Conservation (phyloP, 495 filamentous ascomycete species). For the Poronia punctata region DNA sequence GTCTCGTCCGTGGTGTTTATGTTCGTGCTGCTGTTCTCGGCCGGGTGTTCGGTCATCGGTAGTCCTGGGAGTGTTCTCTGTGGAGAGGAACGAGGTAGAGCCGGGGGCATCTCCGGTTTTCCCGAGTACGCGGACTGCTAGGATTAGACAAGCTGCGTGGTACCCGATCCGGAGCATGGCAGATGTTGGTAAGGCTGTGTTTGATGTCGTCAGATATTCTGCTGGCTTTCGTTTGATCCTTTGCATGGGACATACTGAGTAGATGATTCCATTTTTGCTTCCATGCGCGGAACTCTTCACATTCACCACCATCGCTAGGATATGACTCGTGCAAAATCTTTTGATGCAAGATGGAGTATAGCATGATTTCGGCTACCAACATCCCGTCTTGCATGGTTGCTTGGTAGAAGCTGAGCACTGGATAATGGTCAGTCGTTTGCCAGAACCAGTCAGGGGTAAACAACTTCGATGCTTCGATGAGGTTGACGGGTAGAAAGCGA, state of each 20-base stretch:
- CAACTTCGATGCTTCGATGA: too few relatives aligned
- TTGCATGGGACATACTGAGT: conserved; percentile 7
- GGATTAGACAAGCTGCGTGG: conserved; percentile 21
- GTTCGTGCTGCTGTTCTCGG: conserved; percentile 3
- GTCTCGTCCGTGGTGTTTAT: conserved; percentile 1
- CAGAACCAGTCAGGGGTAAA: too few relatives aligned
- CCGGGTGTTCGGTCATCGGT: conserved; percentile 1
- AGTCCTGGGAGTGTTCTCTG: not conserved
- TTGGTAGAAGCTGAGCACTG: conserved; percentile 24
- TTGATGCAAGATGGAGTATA: conserved; percentile 21
- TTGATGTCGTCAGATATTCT: conserved; percentile 4
- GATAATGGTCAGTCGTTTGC: not conserved
- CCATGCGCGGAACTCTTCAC: conserved; percentile 24
- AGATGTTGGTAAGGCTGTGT: conserved; percentile 17
- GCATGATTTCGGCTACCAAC: conserved; percentile 24
- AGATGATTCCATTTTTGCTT: conserved; percentile 26
- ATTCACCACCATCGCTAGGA: conserved; percentile 22
- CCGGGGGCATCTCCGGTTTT: conserved; percentile 19
- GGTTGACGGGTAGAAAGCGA: not conserved
- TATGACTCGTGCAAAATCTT: conserved; percentile 22
- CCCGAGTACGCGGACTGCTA: conserved; percentile 19
- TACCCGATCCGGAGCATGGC: conserved; percentile 24
- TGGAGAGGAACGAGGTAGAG: conserved; percentile 11
- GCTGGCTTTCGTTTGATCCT: not conserved
- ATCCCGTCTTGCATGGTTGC: conserved; percentile 27